These are phyloP conservation scores for Pelargonium fulgidum DNA, from an alignment of 441 rosid genomes.

Conservation along the genomic window DNA sequence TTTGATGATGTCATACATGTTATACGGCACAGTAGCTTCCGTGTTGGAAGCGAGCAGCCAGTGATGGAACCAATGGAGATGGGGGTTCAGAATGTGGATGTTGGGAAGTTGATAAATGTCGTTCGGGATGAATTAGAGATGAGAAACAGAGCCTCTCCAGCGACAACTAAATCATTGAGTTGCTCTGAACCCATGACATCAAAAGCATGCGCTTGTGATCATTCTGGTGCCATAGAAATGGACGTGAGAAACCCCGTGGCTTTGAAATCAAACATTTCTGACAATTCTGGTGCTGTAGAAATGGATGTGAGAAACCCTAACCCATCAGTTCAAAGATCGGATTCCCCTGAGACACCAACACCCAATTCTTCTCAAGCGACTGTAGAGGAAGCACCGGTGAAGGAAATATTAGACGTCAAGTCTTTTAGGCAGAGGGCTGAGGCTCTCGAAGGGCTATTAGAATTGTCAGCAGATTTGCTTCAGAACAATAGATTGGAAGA, in stretches of 20 bases:
- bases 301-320: constrained; percentile 30
- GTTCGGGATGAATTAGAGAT: constrained; percentile 63
- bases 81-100: constrained; percentile 64
- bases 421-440: constrained; percentile 8
- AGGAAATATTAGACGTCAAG: neutral
- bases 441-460: constrained; percentile 1
- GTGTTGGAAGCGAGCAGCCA: constrained; percentile 79
- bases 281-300: constrained; percentile 33
- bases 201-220: constrained; percentile 38
- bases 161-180: too few species aligned
- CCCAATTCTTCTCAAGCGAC: neutral
- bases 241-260: constrained; percentile 26
- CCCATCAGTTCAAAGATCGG: constrained; percentile 25
- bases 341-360: neutral
- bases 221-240: constrained; percentile 30
- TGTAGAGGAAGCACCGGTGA: neutral
- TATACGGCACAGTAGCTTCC: constrained; percentile 73
- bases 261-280: constrained; percentile 35
- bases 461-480: neutral
- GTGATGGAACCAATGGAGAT: constrained; percentile 72
- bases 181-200: constrained; percentile 4
- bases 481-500: neutral
- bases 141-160: constrained; percentile 27
- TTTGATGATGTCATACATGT: constrained; percentile 84
- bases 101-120: constrained; percentile 66